Evolutionary conservation across 192 early-diverging fungal species (phyloP), one percentile per base, ranked within the genome.

Genomic region (Coemansia reversa): DNA sequence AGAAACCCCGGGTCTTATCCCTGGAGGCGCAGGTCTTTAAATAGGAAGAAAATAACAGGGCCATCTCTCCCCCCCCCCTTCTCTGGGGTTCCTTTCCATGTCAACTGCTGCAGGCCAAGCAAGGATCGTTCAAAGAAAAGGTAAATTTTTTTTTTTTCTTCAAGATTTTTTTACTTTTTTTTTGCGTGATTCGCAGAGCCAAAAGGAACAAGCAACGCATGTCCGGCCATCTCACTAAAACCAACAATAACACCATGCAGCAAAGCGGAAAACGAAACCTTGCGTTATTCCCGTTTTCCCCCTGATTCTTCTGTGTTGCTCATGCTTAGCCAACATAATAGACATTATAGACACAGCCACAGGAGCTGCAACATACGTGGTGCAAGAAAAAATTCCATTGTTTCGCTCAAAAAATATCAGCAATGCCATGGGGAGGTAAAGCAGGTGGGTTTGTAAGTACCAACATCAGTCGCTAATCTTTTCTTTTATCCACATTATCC

Each of bases 181-280:
- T 12, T 48, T 60, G 45, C 45, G 45, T n/a, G 53, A 39, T 23
- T 23, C 23, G 24, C 51, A 53, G 53, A 42, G 55, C 53, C 51
- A 62, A 30, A 51, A 51, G 24, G 47, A 35, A 58, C 20, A 35
- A 61, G 29, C 47, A 27, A 28, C 30, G 60, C 30, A 62, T 62
- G 60, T 51, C n/a, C 28, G 62, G 51, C 53, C 53, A 32, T 32
- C 62, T 45, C 24, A 24, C 51, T 18, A 27, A 16, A 51, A 5
- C 52, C 28, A 32, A 69, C 67, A 69, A 69, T 69, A 72, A 65
- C 56, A 27, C 24, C 59, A 24, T 72, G 70, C 70, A 66, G 49
- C 70, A 58, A 62, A 62, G 51, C 70, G 58, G 63, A 66, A 72
- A 66, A 42, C 49, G 56, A 52, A 61, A 55, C 49, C 60, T 49